A percentile compares a stretch with the other conserved stretches of the same genome.
Evolutionary conservation across 2,329 filamentous ascomycete species (phyloP).

Genomic region (Aspergillus transmontanensis): DNA sequence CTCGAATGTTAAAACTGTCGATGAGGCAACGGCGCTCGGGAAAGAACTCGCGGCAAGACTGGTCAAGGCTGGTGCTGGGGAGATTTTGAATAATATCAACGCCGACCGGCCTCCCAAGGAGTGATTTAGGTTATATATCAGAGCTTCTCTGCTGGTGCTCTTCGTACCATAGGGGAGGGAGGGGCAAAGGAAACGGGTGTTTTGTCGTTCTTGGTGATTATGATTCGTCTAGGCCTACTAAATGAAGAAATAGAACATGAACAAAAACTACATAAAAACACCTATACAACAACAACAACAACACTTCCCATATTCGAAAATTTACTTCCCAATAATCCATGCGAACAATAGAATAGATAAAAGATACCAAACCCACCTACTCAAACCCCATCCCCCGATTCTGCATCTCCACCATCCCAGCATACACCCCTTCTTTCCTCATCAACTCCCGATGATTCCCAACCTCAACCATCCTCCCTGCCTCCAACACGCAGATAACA

Average conservation of each 20-base stretch:
- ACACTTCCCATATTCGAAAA: no score
- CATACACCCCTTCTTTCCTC: neutral
- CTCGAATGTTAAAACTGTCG: neutral
- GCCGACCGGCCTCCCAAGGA: constrained; percentile 10
- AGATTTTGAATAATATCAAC: constrained; percentile 29
- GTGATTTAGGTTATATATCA: neutral
- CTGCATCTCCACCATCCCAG: neutral
- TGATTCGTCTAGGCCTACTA: no score
- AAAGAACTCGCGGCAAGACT: neutral
- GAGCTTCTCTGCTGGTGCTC: no score
- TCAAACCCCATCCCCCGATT: neutral
- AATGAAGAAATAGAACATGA: no score
- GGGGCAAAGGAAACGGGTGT: no score
- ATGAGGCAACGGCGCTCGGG: neutral
- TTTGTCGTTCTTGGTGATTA: no score
- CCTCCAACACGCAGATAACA: constrained; percentile 46
- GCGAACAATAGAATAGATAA: no score
- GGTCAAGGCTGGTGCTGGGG: constrained; percentile 4
- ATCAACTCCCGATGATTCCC: neutral
- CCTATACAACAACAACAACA: no score
- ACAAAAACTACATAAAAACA: no score
- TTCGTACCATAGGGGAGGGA: no score
- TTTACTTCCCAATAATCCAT: no score
- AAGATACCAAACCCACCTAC: no score
- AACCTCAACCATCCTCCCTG: constrained; percentile 26